phyloP scores from a whole-genome alignment of 2,329 filamentous ascomycete genomes.

The Trichoderma sp. region DNA sequence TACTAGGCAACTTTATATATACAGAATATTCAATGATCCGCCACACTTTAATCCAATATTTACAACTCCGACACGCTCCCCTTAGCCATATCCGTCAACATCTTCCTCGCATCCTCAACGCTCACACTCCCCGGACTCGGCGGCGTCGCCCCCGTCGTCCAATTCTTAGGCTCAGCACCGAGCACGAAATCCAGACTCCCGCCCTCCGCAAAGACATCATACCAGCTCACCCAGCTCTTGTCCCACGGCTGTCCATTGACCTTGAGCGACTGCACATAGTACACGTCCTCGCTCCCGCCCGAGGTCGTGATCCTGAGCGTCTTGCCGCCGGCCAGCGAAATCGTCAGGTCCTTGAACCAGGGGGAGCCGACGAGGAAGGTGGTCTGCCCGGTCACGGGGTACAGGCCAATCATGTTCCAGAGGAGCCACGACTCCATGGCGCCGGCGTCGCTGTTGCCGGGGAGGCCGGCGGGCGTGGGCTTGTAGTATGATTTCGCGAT shows the following conservation, averaged over 20 bases:
- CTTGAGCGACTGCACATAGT: constrained; percentile 66
- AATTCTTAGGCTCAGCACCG: constrained; percentile 54
- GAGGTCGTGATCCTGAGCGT: constrained; percentile 56
- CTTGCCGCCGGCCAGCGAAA: constrained; percentile 59
- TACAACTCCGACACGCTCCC: neutral
- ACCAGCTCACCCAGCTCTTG: constrained; percentile 66
- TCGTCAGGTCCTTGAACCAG: constrained; percentile 62
- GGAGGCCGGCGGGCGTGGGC: constrained; percentile 58
- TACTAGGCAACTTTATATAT: neutral
- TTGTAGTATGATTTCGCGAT: constrained; percentile 64
- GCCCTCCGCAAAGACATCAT: constrained; percentile 65
- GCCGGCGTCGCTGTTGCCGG: constrained; percentile 71
- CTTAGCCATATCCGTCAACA: constrained; percentile 28
- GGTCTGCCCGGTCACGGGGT: constrained; percentile 68
- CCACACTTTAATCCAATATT: neutral
- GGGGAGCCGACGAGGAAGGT: constrained; percentile 67
- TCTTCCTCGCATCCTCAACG: constrained; percentile 25
- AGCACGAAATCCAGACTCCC: constrained; percentile 66
- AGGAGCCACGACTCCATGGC: constrained; percentile 72
- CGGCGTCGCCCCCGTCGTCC: constrained; percentile 62
- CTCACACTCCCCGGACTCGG: constrained; percentile 57
- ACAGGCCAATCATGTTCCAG: constrained; percentile 70
- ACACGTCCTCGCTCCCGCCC: constrained; percentile 52
- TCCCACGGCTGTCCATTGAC: constrained; percentile 66
- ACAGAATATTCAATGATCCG: neutral